These are phyloP conservation scores for Hymenoscyphus salicellus DNA, from an alignment of 2,329 filamentous ascomycete genomes.

Conservation along the genomic window DNA sequence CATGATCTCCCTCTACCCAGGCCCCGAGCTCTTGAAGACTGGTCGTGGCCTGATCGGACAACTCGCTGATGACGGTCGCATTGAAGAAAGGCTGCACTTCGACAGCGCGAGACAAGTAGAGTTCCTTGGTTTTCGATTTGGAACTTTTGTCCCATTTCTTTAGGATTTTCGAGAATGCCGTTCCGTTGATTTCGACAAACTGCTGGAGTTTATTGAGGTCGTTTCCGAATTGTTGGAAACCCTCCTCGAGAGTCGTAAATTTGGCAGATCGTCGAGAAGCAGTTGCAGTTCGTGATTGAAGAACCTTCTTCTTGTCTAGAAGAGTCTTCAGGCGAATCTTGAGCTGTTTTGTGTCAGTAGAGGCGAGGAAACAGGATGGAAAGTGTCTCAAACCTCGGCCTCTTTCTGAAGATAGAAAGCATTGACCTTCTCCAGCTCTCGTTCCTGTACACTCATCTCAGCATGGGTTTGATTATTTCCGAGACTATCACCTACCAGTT, in stretches of 20 bases:
- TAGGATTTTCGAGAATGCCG: conserved; percentile 94
- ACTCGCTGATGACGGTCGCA: conserved; percentile 89
- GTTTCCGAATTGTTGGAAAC: conserved; percentile 94
- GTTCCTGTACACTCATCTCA: conserved; percentile 65
- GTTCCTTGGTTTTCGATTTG: conserved; percentile 96
- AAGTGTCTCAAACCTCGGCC: conserved; percentile 68
- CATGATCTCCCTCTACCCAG: conserved; percentile 94
- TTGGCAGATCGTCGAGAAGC: conserved; percentile 86
- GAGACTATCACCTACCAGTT: conserved; percentile 62
- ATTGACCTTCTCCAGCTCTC: conserved; percentile 97
- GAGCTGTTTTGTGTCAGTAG: conserved; percentile 55
- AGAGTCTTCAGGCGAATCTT: conserved; percentile 89
- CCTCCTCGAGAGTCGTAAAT: conserved; percentile 92
- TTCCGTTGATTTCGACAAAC: conserved; percentile 97
- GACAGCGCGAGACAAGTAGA: conserved; percentile 91
- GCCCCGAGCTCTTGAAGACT: conserved; percentile 90
- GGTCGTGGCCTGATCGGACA: conserved; percentile 96
- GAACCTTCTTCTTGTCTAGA: conserved; percentile 88
- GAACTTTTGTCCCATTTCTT: conserved; percentile 99
- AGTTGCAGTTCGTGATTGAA: conserved; percentile 74
- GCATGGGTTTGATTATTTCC: conserved; percentile 30
- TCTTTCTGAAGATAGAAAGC: conserved; percentile 97
- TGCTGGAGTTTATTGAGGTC: conserved; percentile 97
- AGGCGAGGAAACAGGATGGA: conserved; percentile 4
- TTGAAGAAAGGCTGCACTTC: conserved; percentile 99